A percentile compares a stretch with the other conserved stretches of the same genome.
Evolutionary conservation across 129 eudicot species (phyloP).

Genomic region (Artemisia annua): DNA sequence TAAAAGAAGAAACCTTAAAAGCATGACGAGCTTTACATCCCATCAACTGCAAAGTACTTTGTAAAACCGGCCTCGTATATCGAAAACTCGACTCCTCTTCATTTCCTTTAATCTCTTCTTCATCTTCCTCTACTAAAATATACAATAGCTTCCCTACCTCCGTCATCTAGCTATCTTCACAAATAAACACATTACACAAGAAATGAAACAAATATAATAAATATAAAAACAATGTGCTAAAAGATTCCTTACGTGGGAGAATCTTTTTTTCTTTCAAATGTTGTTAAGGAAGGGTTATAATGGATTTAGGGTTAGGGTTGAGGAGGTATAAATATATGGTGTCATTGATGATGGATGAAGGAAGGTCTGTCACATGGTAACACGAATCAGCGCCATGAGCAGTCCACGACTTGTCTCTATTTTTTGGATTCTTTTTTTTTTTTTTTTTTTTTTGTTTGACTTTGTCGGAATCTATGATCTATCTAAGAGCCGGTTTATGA

Average conservation of each 20-base stretch:
- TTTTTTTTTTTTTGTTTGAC: neutral
- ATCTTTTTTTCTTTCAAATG: neutral
- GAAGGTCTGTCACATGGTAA: neutral
- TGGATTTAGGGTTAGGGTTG: slow-evolving; percentile 4
- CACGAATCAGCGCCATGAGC: neutral
- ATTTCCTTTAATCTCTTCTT: neutral
- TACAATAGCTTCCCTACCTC: slow-evolving; percentile 65
- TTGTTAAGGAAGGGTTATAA: neutral
- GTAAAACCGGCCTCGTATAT: slow-evolving; percentile 86
- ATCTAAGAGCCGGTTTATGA: neutral
- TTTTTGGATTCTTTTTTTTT: neutral
- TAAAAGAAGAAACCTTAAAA: slow-evolving; percentile 54
- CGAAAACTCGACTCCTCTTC: slow-evolving; percentile 55
- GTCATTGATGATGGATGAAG: no score
- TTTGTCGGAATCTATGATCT: neutral
- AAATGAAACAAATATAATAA: neutral
- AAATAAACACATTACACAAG: no score
- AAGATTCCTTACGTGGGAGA: neutral
- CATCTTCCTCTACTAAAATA: slow-evolving; percentile 51
- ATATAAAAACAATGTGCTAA: neutral
- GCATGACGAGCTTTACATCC: slow-evolving; percentile 98
- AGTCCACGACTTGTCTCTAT: neutral
- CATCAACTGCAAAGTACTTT: slow-evolving; percentile 88
- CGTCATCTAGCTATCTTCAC: neutral
- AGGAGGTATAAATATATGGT: no score